Evolutionary conservation across 352 stramenopile genomes (phyloP).

Genomic region (Phytophthora citricola): DNA sequence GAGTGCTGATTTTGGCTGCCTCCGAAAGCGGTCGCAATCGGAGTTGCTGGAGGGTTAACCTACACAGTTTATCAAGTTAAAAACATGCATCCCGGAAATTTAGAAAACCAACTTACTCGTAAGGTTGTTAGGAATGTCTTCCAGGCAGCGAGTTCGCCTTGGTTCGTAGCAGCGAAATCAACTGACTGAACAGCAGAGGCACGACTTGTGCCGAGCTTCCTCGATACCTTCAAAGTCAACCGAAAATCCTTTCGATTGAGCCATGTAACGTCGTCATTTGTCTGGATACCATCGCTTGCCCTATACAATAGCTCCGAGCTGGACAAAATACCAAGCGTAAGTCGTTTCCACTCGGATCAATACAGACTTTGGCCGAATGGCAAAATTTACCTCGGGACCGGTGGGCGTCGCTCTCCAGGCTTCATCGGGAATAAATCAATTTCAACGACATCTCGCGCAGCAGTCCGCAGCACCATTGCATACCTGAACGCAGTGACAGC

Average conservation of each 20-base stretch:
- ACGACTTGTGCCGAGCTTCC: constrained; percentile 69
- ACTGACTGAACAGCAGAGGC: constrained; percentile 64
- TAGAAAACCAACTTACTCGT: constrained; percentile 36
- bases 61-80: constrained; percentile 9
- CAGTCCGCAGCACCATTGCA: constrained; percentile 74
- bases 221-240: constrained; percentile 65
- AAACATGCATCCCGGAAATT: background rate
- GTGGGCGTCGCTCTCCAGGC: constrained; percentile 70
- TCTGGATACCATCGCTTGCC: constrained; percentile 61
- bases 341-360: background rate
- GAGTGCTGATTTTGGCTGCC: constrained; percentile 1
- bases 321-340: constrained; percentile 4
- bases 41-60: constrained; percentile 28
- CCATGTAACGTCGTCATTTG: constrained; percentile 65
- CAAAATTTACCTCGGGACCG: constrained; percentile 56
- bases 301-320: constrained; percentile 73
- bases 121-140: constrained; percentile 71
- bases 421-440: constrained; percentile 87
- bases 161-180: constrained; percentile 69
- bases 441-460: constrained; percentile 64
- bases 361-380: background rate
- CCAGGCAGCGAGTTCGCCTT: constrained; percentile 71
- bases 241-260: constrained; percentile 75
- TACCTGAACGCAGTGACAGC: constrained; percentile 56
- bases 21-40: constrained; percentile 40